Base-by-base conservation (phyloP, 2,329 filamentous ascomycete species). In the Plectosphaerella plurivora region DNA sequence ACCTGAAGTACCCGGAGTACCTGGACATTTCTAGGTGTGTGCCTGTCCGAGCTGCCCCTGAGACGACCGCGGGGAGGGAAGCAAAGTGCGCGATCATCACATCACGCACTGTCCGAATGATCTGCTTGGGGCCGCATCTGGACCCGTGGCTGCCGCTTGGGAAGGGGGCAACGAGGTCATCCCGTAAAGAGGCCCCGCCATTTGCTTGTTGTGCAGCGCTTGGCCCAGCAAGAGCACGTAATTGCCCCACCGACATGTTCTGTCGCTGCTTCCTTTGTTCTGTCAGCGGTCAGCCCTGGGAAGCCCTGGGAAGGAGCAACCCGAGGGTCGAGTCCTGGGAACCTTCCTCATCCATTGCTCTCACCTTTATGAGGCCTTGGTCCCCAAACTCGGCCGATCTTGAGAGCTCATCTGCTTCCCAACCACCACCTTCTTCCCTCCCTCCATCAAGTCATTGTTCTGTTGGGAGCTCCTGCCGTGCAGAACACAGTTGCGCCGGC, bases 91-190 rank as follows among this genome's bases (percentile, higher is more conserved):
- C 41, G 41, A 44, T 44, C 41, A 20, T 18, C n/a, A 18, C 47
- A 49, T 41, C 33, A 37, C 35, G 47, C 47, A 49, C 47, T 6
- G 47, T 37, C 35, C 2, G 36, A 25, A 49, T 49, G 47, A 49
- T 49, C 47, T 49, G 47, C 47, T 44, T 49, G 47, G 47, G 46
- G 46, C 35, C 35, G 10, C 36, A 15, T 49, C 47, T 22, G 36
- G 36, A 24, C 45, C 41, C 18, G n/a, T 18, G 41, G 41, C n/a
- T 18, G 41, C 37, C 37, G 15, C 37, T 44, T 44, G 41, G 41
- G 41, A 20, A 44, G 41, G 16, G 14, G 16, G 37, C 37, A 18
- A n/a, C 15, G 15, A 16, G 46, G 47, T 49, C 35, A 49, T 39
- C 47, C 35, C 35, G 20, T 25, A 41, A 37, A 3, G 24, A 16